Evolutionary conservation across 1,139 yeast genomes (phyloP), one percentile per base, ranked within the genome.

Genomic region (Kodamaea sp.): DNA sequence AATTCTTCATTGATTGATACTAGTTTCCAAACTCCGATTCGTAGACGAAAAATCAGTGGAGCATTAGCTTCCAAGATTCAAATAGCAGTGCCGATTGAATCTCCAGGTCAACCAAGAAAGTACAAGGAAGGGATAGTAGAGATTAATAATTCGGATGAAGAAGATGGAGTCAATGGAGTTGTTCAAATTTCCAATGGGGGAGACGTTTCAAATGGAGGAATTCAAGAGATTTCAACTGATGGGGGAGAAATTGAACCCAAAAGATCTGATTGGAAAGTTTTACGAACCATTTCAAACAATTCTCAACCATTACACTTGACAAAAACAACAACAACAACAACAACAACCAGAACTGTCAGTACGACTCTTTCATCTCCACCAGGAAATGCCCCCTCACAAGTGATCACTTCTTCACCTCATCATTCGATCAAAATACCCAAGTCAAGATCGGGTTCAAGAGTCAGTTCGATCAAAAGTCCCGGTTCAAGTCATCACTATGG

Each of bases 81-180:
- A 50, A 76, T 81, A 12, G 94, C 92, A 0, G 89, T 92, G 23
- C 98, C 97, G 2, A 78, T 78, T 48, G 88, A 88, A 36, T 87
- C 96, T 2, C 97, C 98, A 0, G 98, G 98, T 2, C 98, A 92
- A 63, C 98, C 98, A 27, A 77, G 98, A 57, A 92, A 92, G 55
- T 74, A 74, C 34, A 54, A 73, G 52, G 60, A 71, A 44, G 55
- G 62, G 11, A 43, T 56, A 11, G 57, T 55, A 8, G 69, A 61
- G 32, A 52, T 60, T 32, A 68, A 66, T 47, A 69, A 69, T 41
- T 67, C 72, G 0, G 75, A 70, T 45, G 73, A 65, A 34, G 74
- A 65, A 33, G 52, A n/a, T n/a, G n/a, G n/a, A n/a, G n/a, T n/a
- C n/a, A n/a, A n/a, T n/a, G n/a, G n/a, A n/a, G n/a, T 47, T 7